phyloP scores from a whole-genome alignment of 176 grass and related monocot genomes.

The Cenchrus fungigraminus region DNA sequence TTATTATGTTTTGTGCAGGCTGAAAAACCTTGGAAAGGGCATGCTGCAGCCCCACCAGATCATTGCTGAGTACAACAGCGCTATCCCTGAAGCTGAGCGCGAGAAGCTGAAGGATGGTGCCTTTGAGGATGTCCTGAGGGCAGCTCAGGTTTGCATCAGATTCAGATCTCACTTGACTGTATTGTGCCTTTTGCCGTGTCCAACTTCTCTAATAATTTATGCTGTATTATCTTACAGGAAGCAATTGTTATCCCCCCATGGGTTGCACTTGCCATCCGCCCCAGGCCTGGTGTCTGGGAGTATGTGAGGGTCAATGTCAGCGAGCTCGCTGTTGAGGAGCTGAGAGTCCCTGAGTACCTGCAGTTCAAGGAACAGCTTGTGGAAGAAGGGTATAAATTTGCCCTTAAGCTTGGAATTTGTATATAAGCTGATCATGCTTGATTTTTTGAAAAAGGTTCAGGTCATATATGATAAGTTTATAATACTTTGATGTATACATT shows the following conservation, averaged over 20 bases:
- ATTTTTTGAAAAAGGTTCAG: background rate
- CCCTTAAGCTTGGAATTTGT: background rate
- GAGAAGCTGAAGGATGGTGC: conserved; percentile 93
- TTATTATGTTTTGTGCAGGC: conserved; percentile 40
- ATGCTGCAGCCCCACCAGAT: conserved; percentile 97
- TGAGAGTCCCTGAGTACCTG: conserved; percentile 92
- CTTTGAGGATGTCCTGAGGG: conserved; percentile 93
- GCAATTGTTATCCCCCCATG: conserved; percentile 84
- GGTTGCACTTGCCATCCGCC: conserved; percentile 92
- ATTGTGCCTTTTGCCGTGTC: background rate
- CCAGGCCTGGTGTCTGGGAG: conserved; percentile 95
- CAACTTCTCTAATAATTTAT: background rate
- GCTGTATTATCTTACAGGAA: conserved; percentile 54
- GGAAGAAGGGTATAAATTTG: conserved; percentile 67
- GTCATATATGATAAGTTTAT: background rate
- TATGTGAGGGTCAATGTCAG: conserved; percentile 84
- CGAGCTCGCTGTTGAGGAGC: conserved; percentile 86
- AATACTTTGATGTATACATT: conserved; percentile 12
- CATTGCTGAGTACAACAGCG: conserved; percentile 76
- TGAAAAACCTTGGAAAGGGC: conserved; percentile 87
- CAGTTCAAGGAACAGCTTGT: conserved; percentile 99
- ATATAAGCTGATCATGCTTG: background rate
- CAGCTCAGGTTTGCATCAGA: conserved; percentile 68
- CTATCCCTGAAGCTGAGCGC: conserved; percentile 72
- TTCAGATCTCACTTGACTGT: background rate